A percentile compares a stretch with the other conserved stretches of the same genome.
Conservation (phyloP, 305 asterid genomes). For the Stenogyne calaminthoides region DNA sequence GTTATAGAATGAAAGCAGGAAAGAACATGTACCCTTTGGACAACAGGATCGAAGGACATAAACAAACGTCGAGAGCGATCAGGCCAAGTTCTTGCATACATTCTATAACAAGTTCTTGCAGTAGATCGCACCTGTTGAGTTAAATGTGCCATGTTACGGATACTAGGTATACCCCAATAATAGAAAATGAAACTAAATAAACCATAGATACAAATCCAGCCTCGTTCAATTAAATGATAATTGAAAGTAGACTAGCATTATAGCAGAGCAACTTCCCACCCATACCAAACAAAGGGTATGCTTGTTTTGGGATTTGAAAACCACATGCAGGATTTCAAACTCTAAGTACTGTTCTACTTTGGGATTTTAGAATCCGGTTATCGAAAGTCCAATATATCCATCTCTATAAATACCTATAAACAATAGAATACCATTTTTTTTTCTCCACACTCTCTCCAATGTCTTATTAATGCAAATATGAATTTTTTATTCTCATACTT, state of each 20-base stretch:
- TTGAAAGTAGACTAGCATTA: neutral
- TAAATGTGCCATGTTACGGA: constrained; percentile 27
- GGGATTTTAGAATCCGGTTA: too few relatives aligned
- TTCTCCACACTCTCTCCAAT: too few relatives aligned
- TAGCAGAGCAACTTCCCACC: neutral
- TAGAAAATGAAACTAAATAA: constrained; percentile 27
- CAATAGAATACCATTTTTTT: too few relatives aligned
- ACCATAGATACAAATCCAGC: constrained; percentile 6
- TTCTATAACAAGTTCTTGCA: constrained; percentile 93
- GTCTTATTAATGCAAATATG: too few relatives aligned
- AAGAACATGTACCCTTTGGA: constrained; percentile 77
- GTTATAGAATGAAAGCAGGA: constrained; percentile 19
- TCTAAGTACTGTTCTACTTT: too few relatives aligned
- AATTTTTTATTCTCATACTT: too few relatives aligned
- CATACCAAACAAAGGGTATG: constrained; percentile 10
- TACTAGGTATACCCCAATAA: constrained; percentile 21
- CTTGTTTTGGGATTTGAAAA: too few relatives aligned
- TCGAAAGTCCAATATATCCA: too few relatives aligned
- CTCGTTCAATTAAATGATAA: constrained; percentile 12
- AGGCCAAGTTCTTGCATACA: constrained; percentile 99
- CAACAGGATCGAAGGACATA: constrained; percentile 85
- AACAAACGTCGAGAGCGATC: constrained; percentile 95
- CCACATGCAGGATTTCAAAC: too few relatives aligned
- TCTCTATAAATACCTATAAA: too few relatives aligned
- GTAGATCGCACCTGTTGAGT: constrained; percentile 88